Evolutionary conservation across 2,329 filamentous ascomycete genomes (phyloP), one percentile per base, ranked within the genome.

Genomic region (Teratosphaeria nubilosa): DNA sequence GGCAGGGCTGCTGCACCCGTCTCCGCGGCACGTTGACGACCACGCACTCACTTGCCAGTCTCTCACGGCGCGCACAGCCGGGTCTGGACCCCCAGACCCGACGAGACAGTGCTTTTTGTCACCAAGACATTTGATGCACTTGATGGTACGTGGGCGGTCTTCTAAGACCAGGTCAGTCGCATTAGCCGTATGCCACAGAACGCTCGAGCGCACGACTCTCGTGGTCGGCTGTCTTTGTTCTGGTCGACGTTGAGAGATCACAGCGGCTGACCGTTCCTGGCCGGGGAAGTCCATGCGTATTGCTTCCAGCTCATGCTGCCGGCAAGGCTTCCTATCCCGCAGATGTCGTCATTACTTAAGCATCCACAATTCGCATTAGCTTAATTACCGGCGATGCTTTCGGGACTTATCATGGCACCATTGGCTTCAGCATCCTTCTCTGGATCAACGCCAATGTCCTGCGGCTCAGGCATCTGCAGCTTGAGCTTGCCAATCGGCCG

Each of bases 321-420:
- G 7, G 5, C 27, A 0, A 30, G 27, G 27, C 5, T 7, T 30
- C 27, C 27, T 30, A 30, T 48, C 5, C 9, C 5, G 20, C 22
- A 48, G 10, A 53, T 53, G 30, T 30, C 24, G 30, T 27, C 24
- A 7, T n/a, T 16, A 48, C 41, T 16, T 48, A 48, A 48, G 41
- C 20, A 10, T 22, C 16, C 41, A 48, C 6, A 22, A 5, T 22
- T 20, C 41, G 20, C 41, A 48, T 48, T 48, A 22, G 41, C 22
- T 58, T 50, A 64, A 32, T 56, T 60, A 27, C 59, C 63, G 53
- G 59, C 60, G 31, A 90, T 84, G 72, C 88, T 91, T 75, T 92
- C 86, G 3, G 90, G 90, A 69, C 88, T 94, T 79, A 92, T 90
- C 84, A 92, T 90, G 22, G 86, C 86, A 32, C 84, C 75, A 37